Evolutionary conservation across 31 red algal genomes (phyloP), one percentile per base, ranked within the genome.

Genomic region (Porphyra umbilicalis): DNA sequence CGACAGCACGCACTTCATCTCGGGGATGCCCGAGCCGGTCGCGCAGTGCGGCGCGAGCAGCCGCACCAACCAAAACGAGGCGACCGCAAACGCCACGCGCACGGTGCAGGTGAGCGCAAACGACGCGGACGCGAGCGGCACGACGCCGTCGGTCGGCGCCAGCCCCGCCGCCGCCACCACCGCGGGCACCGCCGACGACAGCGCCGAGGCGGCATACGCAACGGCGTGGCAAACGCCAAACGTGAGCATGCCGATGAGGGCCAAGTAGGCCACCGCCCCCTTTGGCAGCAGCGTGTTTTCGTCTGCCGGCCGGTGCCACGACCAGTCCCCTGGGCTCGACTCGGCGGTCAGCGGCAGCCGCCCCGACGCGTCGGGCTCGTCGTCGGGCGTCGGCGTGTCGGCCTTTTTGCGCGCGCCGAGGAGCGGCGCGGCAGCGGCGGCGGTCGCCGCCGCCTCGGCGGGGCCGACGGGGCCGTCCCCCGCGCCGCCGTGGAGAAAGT

Each of bases 11-110:
- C 90, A 88, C 46, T 97, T 97, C 67, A 97, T 91, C 83, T 97
- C 94, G n/a, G 94, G 94, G 34, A 97, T 92, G 71, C 94, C 94
- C 35, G 91, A 93, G 32, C 94, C 94, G 33, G 94, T 90, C 32
- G 94, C 94, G 57, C 57, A 71, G 84, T 97, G 86, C 29, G 94
- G 94, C 32, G 94, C 94, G 83, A 93, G 87, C n/a, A 82, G 68
- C 82, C 88, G 88, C 76, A 97, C 94, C 29, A 97, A 40, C 57
- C 57, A 71, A 84, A 91, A 93, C 30, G 94, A 85, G 33, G 85
- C 79, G 35, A 83, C 87, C 46, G 79, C 77, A 71, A 71, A 71
- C 57, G 14, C 57, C 57, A 29, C 30, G 20, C 57, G 57, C 25
- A 71, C 30, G 57, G 57, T 7, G 57, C 57, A 71, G 25, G 57